Evolutionary conservation across 257 asterid species (phyloP), one percentile per base, ranked within the genome.

Genomic region (Fraxinus cuspidata): DNA sequence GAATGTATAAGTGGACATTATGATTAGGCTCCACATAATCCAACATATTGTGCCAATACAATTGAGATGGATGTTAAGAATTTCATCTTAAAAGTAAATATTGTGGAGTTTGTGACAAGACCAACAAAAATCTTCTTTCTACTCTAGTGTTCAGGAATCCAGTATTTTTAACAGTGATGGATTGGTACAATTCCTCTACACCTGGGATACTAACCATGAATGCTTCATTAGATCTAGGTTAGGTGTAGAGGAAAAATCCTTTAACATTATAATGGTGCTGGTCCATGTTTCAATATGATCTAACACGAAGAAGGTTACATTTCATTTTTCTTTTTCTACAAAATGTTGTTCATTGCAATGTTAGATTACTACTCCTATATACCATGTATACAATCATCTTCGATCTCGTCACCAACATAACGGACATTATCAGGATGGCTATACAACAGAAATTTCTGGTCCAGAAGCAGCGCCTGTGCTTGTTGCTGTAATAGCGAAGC

Each of bases 401-500:
- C 27, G 2, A 56, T 23, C 10, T 18, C 4, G 10, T 53, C 23
- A 19, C 27, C 28, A 56, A 56, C 25, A n/a, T 18, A n/a, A 56
- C n/a, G 10, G 25, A 58, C 23, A 7, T 5, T 56, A 79, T 79
- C 83, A 94, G 98, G 97, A 94, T 81, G 96, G 98, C 34, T 90
- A 85, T 77, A 89, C 98, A 4, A 64, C 67, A 70, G 92, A 87
- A 77, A 87, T 86, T 9, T 80, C 21, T 2, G 91, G 90, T 47
- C 81, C 49, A 27, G 90, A 81, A 79, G 96, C 91, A 47, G 95
- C 79, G 27, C 85, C 75, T 16, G 89, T 90, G 82, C 98, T 85
- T 76, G 97, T 92, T 73, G 97, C 98, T 49, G 92, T 91, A 67
- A 84, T 80, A 76, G 96, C 97, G 35, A 92, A 92, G 85, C 92